phyloP scores from a whole-genome alignment of 1,284 basidiomycete genomes.

The Ustilago loliicola region DNA sequence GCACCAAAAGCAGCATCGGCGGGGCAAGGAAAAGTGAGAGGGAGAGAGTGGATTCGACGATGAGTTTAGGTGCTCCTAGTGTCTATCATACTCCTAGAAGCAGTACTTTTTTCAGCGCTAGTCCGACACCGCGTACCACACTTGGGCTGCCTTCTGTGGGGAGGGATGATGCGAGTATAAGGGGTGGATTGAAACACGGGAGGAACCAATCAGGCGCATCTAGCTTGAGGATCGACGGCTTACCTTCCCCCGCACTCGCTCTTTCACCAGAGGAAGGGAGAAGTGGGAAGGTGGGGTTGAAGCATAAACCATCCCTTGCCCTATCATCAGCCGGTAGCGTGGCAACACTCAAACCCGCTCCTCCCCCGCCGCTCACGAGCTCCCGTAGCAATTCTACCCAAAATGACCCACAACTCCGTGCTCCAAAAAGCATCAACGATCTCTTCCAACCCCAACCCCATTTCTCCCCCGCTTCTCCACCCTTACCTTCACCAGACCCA shows the following conservation, averaged over 20 bases:
- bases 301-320: constrained; percentile 21
- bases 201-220: not conserved
- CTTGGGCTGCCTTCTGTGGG: constrained; percentile 1
- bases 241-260: not conserved
- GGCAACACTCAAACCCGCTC: constrained; percentile 18
- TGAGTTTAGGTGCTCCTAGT: constrained; percentile 39
- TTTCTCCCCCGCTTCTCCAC: not conserved
- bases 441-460: constrained; percentile 23
- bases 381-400: not conserved
- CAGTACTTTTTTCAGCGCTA: constrained; percentile 50
- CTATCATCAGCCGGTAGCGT: constrained; percentile 22
- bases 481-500: not conserved
- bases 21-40: not conserved
- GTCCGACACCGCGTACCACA: constrained; percentile 32
- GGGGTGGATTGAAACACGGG: not conserved
- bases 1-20: not conserved
- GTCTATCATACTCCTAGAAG: constrained; percentile 61
- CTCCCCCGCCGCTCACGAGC: not conserved
- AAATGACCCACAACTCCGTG: not conserved
- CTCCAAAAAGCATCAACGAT: constrained; percentile 51
- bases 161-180: constrained; percentile 16
- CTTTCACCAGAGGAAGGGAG: not conserved
- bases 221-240: not conserved
- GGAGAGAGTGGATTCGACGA: constrained; percentile 37
- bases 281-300: not conserved